phyloP scores from a whole-genome alignment of 345 rosid species.

The Alliaria petiolata region DNA sequence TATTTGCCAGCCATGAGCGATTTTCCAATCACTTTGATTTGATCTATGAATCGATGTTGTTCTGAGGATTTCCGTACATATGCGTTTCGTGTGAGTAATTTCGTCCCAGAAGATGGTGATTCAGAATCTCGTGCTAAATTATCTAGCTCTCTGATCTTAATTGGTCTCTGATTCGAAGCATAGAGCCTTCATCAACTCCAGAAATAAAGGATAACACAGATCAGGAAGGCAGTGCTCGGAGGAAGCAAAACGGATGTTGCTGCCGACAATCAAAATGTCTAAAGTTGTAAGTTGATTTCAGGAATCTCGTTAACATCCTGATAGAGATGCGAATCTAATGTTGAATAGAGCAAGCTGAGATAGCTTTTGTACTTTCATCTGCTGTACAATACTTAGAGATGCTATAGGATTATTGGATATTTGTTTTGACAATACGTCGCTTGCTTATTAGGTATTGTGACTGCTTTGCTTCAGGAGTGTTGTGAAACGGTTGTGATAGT shows the following conservation, averaged over 20 bases:
- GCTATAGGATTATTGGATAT: neutral
- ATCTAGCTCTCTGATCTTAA: neutral
- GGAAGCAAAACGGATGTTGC: slow-evolving; percentile 40
- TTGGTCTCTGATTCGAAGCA: slow-evolving; percentile 22
- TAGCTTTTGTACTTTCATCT: neutral
- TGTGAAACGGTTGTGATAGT: slow-evolving; percentile 51
- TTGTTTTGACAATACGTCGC: neutral
- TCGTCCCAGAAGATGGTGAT: neutral
- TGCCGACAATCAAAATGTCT: slow-evolving; percentile 54
- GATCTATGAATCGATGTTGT: neutral
- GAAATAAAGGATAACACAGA: slow-evolving; percentile 6
- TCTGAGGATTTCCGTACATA: neutral
- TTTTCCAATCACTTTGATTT: neutral
- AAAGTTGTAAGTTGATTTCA: slow-evolving; percentile 41
- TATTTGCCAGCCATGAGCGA: neutral
- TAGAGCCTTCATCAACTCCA: slow-evolving; percentile 21
- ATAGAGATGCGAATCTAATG: neutral
- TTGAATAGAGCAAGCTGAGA: neutral
- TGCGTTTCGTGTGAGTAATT: slow-evolving; percentile 1
- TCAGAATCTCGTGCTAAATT: neutral
- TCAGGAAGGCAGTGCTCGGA: slow-evolving; percentile 19
- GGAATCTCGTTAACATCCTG: neutral
- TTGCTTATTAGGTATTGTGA: slow-evolving; percentile 46
- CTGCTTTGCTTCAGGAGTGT: slow-evolving; percentile 52
- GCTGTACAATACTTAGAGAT: neutral